Conservation (phyloP, 1,284 basidiomycete species). For the Volvariella surrecta region DNA sequence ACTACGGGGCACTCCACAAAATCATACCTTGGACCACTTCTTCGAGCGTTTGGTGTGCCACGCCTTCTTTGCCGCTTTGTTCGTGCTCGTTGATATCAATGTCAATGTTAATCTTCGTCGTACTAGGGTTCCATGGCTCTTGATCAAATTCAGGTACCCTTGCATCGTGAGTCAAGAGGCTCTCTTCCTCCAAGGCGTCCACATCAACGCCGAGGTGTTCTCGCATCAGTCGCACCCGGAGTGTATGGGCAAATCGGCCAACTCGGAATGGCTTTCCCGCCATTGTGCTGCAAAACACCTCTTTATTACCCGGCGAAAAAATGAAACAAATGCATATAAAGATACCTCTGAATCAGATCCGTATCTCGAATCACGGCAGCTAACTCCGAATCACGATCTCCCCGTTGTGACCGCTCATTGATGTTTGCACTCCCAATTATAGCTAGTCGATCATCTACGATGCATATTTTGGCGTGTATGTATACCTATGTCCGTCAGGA, state of each 20-base stretch:
- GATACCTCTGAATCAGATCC: conserved; percentile 88
- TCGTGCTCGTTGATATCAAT: too few relatives aligned
- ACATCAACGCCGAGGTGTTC: conserved; percentile 96
- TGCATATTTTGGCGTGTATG: conserved; percentile 86
- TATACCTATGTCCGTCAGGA: conserved; percentile 50
- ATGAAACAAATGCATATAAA: conserved; percentile 10
- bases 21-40: conserved; percentile 40
- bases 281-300: conserved; percentile 61
- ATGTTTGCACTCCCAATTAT: conserved; percentile 99
- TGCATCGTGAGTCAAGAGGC: conserved; percentile 52
- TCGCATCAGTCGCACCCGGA: conserved; percentile 91
- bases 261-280: conserved; percentile 93
- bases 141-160: conserved; percentile 44
- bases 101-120: too few relatives aligned
- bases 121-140: conserved; percentile 65
- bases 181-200: conserved; percentile 80
- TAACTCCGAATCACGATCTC: conserved; percentile 95
- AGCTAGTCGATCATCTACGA: conserved; percentile 94
- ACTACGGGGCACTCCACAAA: conserved; percentile 8
- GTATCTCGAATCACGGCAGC: conserved; percentile 92
- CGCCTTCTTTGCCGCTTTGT: too few relatives aligned
- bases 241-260: conserved; percentile 91
- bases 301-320: neutral
- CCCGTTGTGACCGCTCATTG: conserved; percentile 93
- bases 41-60: conserved; percentile 27